phyloP scores from a whole-genome alignment of 129 eudicot genomes.

The Pittosporum tobira region DNA sequence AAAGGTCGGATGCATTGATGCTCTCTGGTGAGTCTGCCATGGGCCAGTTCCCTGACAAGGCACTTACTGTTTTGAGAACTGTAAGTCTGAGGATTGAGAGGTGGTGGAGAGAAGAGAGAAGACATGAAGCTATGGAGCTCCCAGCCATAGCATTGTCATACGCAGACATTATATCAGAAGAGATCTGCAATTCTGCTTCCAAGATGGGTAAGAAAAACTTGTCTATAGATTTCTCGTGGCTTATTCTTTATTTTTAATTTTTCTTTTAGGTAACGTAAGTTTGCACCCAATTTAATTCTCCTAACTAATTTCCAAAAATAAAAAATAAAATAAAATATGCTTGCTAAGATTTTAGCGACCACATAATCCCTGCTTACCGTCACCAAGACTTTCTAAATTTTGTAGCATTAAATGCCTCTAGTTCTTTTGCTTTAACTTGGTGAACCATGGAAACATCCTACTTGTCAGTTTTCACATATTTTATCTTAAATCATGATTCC shows the following conservation, averaged over 20 bases:
- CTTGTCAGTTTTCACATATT: no score
- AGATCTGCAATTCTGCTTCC: constrained; percentile 87
- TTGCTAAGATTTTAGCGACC: neutral
- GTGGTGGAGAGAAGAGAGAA: constrained; percentile 95
- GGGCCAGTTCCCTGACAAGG: constrained; percentile 95
- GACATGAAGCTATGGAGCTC: constrained; percentile 65
- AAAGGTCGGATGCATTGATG: constrained; percentile 88
- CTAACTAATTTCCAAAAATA: no score
- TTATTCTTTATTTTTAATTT: neutral
- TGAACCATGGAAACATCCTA: neutral
- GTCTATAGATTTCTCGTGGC: neutral
- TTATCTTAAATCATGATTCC: neutral
- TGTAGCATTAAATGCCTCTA: neutral
- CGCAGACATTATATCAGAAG: constrained; percentile 73
- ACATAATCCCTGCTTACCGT: neutral
- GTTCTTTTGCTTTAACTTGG: neutral
- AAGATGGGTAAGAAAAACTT: constrained; percentile 60
- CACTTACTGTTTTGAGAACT: constrained; percentile 80
- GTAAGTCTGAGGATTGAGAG: constrained; percentile 89
- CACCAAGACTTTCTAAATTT: neutral
- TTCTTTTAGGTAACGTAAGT: neutral
- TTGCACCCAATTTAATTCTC: neutral
- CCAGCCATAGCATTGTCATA: constrained; percentile 62
- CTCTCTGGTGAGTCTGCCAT: constrained; percentile 98
- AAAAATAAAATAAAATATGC: no score